These are phyloP conservation scores for Breviolum minutum DNA, from an alignment of 73 alveolate genomes.

Conservation along the genomic window DNA sequence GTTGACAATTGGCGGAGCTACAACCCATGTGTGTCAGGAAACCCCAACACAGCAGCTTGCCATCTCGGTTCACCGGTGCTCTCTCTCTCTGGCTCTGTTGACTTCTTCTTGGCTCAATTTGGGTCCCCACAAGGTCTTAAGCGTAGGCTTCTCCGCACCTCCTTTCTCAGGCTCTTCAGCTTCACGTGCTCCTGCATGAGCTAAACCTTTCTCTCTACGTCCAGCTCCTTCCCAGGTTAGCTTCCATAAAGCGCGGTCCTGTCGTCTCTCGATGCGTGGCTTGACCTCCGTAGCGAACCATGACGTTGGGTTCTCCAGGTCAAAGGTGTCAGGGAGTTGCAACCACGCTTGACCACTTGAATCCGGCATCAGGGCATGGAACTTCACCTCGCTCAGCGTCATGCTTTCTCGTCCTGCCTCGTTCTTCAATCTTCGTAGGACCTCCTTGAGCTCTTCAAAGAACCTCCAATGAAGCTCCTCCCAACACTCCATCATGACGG, in stretches of 20 bases:
- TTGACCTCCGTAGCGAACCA: constrained; percentile 17
- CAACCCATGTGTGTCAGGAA: neutral
- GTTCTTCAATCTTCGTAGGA: neutral
- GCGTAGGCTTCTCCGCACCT: neutral
- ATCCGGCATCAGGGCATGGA: constrained; percentile 4
- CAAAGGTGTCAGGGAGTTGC: neutral
- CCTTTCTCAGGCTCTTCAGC: neutral
- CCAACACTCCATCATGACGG: neutral
- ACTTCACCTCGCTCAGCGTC: neutral
- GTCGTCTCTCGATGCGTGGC: constrained; percentile 9
- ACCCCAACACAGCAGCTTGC: constrained; percentile 4
- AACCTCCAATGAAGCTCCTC: constrained; percentile 19
- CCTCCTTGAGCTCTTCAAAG: neutral
- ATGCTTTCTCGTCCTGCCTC: neutral
- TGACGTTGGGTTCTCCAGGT: neutral
- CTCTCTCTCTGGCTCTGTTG: neutral
- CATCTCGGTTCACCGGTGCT: neutral
- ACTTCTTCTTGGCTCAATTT: neutral
- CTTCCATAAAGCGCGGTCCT: neutral
- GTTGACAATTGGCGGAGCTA: neutral
- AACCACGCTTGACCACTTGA: neutral
- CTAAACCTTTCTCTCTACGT: neutral
- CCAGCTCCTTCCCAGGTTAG: constrained; percentile 14
- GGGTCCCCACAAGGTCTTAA: neutral
- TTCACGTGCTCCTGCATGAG: neutral